Evolutionary conservation across 257 asterid species (phyloP), one percentile per base, ranked within the genome.

Genomic region (Solanum acaule): DNA sequence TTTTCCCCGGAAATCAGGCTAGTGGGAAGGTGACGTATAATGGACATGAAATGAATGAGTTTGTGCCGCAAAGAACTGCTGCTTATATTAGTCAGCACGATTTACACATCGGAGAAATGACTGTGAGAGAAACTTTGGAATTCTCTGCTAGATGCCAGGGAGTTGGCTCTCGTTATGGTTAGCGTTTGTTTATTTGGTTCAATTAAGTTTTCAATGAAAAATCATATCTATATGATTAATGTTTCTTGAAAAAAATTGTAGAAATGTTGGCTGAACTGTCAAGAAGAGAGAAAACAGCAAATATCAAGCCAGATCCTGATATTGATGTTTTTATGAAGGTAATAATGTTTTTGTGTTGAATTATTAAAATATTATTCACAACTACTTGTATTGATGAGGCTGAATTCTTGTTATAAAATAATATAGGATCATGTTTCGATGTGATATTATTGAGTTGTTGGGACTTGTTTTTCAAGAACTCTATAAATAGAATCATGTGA

Each of bases 131-230:
- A 88, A 95, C 98, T 25, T 86, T 95, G 31, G 96, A 93, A 0
- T 94, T 93, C 83, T 93, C 98, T 0, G 98, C 96, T 1, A 91
- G 98, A 86, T 93, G 94, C 87, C 98, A 95, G 44, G 98, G 98
- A 0, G 97, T 94, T 31, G 98, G 97, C 76, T 88, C 95, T 7
- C 93, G 95, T 42, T 94, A 93, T 81, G 96, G 98, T 95, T 86
- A 42, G 94, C 70, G 1, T 27, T n/a, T 27, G 65, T 6, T n/a
- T 63, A 6, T 83, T 83, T 29, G n/a, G 20, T 76, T 15, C 34
- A n/a, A 25, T 7, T 27, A 8, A 7, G n/a, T 44, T 25, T 68
- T 35, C 40, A 10, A 18, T 44, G 33, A 3, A 40, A 2, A 77
- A n/a, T 2, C 40, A 18, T 35, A 5, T 9, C 4, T 78, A 27